phyloP scores from a whole-genome alignment of 306 rosid genomes.

The Castanea mollissima region DNA sequence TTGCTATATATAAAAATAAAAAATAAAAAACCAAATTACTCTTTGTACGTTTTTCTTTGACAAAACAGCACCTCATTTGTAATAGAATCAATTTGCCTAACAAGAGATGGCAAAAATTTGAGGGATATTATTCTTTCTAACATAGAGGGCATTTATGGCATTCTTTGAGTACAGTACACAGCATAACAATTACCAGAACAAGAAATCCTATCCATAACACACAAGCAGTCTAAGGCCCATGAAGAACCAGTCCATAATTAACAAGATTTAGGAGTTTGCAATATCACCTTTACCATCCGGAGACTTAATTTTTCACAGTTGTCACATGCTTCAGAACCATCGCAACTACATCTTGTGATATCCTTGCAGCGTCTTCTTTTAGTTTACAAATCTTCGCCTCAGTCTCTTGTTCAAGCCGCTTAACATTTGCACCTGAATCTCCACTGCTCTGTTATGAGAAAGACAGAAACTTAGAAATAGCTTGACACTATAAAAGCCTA shows the following conservation, averaged over 20 bases:
- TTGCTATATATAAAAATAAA: no score
- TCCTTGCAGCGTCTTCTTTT: constrained; percentile 57
- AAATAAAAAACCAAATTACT: no score
- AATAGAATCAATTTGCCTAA: neutral
- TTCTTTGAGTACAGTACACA: constrained; percentile 23
- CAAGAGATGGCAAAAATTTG: neutral
- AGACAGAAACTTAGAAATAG: neutral
- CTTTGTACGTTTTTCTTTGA: neutral
- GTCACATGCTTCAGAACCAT: constrained; percentile 86
- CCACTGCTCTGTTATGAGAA: constrained; percentile 67
- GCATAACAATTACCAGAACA: constrained; percentile 26
- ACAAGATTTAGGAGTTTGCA: constrained; percentile 23
- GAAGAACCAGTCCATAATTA: constrained; percentile 24
- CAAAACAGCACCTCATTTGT: neutral
- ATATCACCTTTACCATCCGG: constrained; percentile 22
- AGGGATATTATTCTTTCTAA: constrained; percentile 12
- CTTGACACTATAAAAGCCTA: neutral
- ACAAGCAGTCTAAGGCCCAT: constrained; percentile 21
- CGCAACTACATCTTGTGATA: constrained; percentile 63
- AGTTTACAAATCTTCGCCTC: constrained; percentile 63
- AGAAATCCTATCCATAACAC: constrained; percentile 23
- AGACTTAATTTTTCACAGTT: constrained; percentile 58
- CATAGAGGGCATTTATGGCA: constrained; percentile 9
- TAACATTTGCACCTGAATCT: constrained; percentile 94
- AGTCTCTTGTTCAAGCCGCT: constrained; percentile 89